These are phyloP conservation scores for Pseudogymnoascus sp. DNA, from an alignment of 2,329 filamentous ascomycete genomes.

Conservation along the genomic window DNA sequence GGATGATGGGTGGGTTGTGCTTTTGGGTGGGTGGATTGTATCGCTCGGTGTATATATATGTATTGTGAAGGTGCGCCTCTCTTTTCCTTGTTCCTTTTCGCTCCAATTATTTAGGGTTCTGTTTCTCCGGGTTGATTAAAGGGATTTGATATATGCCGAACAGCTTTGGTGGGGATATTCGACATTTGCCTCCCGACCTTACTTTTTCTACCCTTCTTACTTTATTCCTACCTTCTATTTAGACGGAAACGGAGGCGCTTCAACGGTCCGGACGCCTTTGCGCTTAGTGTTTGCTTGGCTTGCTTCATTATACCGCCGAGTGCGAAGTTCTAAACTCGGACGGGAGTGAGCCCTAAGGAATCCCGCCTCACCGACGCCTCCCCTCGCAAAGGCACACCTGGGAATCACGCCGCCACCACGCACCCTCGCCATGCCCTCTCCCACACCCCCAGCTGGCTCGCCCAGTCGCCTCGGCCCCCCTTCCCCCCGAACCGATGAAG, in stretches of 20 bases:
- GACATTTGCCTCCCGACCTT: background rate
- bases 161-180: background rate
- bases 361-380: background rate
- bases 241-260: background rate
- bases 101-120: slow-evolving; percentile 4
- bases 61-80: background rate
- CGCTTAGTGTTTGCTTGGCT: background rate
- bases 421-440: background rate
- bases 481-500: background rate
- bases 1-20: slow-evolving; percentile 3
- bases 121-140: background rate
- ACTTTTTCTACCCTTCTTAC: background rate
- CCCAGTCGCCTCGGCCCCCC: background rate
- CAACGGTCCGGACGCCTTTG: background rate
- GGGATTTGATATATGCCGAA: background rate
- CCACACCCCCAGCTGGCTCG: background rate
- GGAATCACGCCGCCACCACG: background rate
- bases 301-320: background rate
- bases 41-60: slow-evolving; percentile 5
- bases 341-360: background rate
- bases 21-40: background rate
- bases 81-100: background rate
- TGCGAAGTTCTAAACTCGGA: background rate
- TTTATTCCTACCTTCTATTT: background rate
- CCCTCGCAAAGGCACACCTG: background rate